These are phyloP conservation scores for Exobasidium cylindrosporum DNA, from an alignment of 1,284 basidiomycete genomes.

Conservation along the genomic window DNA sequence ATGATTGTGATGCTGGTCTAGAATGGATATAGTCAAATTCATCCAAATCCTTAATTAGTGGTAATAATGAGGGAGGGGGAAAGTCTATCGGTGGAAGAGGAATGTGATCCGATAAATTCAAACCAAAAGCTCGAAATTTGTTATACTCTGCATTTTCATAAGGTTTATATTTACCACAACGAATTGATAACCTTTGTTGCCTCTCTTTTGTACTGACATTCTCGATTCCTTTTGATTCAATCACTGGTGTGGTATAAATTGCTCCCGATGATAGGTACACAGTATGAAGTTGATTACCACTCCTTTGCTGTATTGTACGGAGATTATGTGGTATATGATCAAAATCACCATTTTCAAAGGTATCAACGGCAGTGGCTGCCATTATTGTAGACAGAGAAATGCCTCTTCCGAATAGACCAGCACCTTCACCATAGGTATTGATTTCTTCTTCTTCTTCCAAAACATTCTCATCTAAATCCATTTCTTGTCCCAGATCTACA, in stretches of 20 bases:
- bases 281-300: not conserved
- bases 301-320: slow-evolving; percentile 3
- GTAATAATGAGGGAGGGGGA: slow-evolving; percentile 30
- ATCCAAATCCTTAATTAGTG: slow-evolving; percentile 20
- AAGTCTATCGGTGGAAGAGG: slow-evolving; percentile 27
- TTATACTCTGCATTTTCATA: not conserved
- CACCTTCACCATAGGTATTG: not conserved
- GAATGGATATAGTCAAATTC: too few species aligned
- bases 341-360: not conserved
- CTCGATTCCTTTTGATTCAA: not conserved
- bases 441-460: slow-evolving; percentile 1
- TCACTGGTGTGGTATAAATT: not conserved
- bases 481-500: not conserved
- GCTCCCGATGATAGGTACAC: slow-evolving; percentile 8
- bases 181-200: not conserved
- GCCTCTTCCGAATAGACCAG: not conserved
- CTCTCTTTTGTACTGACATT: not conserved
- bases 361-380: not conserved
- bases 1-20: too few species aligned
- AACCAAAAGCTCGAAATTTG: slow-evolving; percentile 11
- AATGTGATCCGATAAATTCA: slow-evolving; percentile 13
- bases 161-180: not conserved
- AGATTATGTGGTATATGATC: not conserved
- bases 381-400: not conserved
- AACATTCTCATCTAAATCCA: not conserved